Percentiles rank a stretch among this genome's conserved stretches.
Conservation (phyloP, 495 filamentous ascomycete species). For the Patellaria atrata region DNA sequence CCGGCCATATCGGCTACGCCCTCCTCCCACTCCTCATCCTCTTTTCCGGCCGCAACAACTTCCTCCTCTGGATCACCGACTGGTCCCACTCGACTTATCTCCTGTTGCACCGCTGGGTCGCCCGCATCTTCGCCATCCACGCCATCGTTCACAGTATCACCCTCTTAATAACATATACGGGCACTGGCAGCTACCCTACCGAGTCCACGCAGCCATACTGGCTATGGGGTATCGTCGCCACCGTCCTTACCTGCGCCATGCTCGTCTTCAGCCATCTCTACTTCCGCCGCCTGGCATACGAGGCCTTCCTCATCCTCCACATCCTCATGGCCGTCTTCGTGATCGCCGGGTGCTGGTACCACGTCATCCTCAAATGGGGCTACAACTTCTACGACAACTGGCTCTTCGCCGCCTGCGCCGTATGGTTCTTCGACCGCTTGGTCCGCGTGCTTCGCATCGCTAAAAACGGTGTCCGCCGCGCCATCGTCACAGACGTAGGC, state of each 20-base stretch:
- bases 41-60: constrained; percentile 31
- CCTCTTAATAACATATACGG: constrained; percentile 12
- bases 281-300: constrained; percentile 26
- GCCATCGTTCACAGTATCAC: constrained; percentile 27
- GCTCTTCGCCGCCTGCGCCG: constrained; percentile 29
- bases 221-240: constrained; percentile 32
- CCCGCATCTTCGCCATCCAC: constrained; percentile 27
- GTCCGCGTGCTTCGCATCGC: constrained; percentile 20
- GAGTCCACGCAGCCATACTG: constrained; percentile 20
- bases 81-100: constrained; percentile 34
- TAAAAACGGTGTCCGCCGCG: constrained; percentile 19
- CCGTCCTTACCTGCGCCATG: constrained; percentile 15
- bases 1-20: constrained; percentile 25
- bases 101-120: constrained; percentile 36
- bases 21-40: constrained; percentile 27
- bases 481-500: constrained; percentile 25
- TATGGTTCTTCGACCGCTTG: constrained; percentile 33
- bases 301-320: constrained; percentile 30
- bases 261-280: constrained; percentile 12
- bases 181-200: constrained; percentile 16
- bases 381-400: constrained; percentile 35
- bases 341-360: constrained; percentile 32
- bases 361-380: constrained; percentile 22
- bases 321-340: constrained; percentile 27
- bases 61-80: constrained; percentile 33